Evolutionary conservation across 2,329 filamentous ascomycete genomes (phyloP).

Genomic region (Xylaria sp.): DNA sequence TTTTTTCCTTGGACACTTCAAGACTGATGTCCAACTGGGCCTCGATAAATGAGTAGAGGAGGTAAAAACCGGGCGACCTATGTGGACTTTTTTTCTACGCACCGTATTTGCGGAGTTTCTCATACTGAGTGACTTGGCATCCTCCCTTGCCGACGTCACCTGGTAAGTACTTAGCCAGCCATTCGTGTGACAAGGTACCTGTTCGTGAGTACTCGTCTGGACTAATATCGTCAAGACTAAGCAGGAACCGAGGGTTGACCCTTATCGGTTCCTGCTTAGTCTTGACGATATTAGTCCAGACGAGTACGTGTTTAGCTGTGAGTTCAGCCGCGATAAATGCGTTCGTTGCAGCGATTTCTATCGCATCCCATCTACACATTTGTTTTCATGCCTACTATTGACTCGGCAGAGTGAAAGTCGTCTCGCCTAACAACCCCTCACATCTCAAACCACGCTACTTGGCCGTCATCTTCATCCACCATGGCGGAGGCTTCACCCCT

Average conservation of each 20-base stretch:
- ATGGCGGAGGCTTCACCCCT: constrained; percentile 1
- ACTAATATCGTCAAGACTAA: too few species aligned
- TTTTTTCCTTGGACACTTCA: not conserved
- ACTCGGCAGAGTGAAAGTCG: not conserved
- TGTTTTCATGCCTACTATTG: not conserved
- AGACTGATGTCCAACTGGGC: not conserved
- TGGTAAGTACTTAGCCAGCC: too few species aligned
- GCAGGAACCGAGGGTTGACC: too few species aligned
- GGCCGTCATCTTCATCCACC: not conserved
- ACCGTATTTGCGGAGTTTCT: not conserved
- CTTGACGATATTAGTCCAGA: too few species aligned
- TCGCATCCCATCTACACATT: not conserved
- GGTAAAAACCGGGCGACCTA: not conserved
- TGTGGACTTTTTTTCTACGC: not conserved
- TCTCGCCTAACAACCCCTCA: not conserved
- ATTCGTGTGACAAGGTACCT: not conserved
- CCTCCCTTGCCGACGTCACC: constrained; percentile 19
- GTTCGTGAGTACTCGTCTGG: too few species aligned
- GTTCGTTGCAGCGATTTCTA: too few species aligned
- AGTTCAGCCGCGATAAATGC: not conserved
- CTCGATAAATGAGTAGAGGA: not conserved
- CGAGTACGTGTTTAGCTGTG: not conserved
- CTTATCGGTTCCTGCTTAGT: too few species aligned
- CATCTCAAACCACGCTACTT: constrained; percentile 1
- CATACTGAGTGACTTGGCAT: constrained; percentile 14